Conservation (phyloP, 2,329 filamentous ascomycete species). For the Teratosphaeria destructans region DNA sequence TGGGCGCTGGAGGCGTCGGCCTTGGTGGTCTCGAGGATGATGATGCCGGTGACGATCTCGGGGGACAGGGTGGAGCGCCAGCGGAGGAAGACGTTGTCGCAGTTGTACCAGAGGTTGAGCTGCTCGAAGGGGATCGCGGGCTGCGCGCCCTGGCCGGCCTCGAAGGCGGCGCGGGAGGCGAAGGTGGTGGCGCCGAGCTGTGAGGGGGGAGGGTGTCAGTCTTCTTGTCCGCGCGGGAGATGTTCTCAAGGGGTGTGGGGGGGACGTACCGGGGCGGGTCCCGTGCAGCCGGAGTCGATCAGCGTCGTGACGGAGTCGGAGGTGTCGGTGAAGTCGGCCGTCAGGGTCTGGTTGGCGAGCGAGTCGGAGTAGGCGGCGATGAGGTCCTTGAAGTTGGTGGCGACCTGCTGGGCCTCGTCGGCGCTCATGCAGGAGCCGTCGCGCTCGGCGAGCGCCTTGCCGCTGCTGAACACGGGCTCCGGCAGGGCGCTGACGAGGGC, state of each 20-base stretch:
- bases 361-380: constrained; percentile 23
- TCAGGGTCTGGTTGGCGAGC: constrained; percentile 17
- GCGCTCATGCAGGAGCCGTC: constrained; percentile 14
- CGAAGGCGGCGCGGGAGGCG: constrained; percentile 15
- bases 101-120: constrained; percentile 23
- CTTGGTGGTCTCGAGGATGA: constrained; percentile 17
- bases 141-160: constrained; percentile 21
- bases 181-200: constrained; percentile 21
- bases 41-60: constrained; percentile 19
- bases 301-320: constrained; percentile 25
- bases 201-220: constrained; percentile 17
- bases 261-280: constrained; percentile 14
- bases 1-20: constrained; percentile 5
- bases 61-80: constrained; percentile 13
- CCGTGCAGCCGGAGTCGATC: constrained; percentile 23
- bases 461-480: constrained; percentile 1
- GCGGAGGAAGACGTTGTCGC: constrained; percentile 21
- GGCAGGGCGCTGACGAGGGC: constrained; percentile 1
- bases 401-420: constrained; percentile 12
- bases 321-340: constrained; percentile 24
- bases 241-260: constrained; percentile 11
- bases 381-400: constrained; percentile 22
- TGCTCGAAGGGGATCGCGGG: constrained; percentile 22
- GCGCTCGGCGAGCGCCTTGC: neutral
- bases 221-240: constrained; percentile 2